Evolutionary conservation across 2,329 filamentous ascomycete species (phyloP), one percentile per base, ranked within the genome.

Genomic region (Neofusicoccum laricinum): DNA sequence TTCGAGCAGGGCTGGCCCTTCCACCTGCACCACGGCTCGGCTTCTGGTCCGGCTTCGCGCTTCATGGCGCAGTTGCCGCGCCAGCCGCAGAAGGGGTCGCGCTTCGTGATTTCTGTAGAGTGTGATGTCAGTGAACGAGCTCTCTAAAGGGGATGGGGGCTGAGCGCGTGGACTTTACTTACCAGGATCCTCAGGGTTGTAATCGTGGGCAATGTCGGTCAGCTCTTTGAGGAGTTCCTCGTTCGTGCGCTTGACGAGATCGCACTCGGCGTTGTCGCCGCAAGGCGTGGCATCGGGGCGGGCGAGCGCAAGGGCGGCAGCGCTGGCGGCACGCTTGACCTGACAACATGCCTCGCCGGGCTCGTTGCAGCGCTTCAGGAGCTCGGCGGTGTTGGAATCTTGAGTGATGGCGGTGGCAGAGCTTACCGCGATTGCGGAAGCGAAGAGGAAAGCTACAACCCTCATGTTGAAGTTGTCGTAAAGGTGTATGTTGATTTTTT

Each of bases 1-100:
- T 79, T 78, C 71, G 73, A 77, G 77, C 82, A 84, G 21, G 74
- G 67, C 68, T 78, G 72, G 38, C 80, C 80, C 5, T 30, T 38
- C 72, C 72, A 45, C 73, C 70, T 67, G 74, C 67, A 69, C 81
- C 40, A 14, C 68, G 2, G 65, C 40, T 72, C 68, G 19, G 75
- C 73, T 7, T 72, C 71, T 43, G 76, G 75, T 66, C 75, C 76
- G 63, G 66, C 64, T 46, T 71, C 71, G 57, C 64, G 66, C 66
- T 67, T 50, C 63, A 62, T 63, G 41, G n/a, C 5, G 43, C 65
- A 66, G 11, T 64, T 25, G 63, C 62, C 68, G 67, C 55, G 50
- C 36, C 34, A 65, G 41, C 36, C 14, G 46, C 30, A 62, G 68
- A 73, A 75, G 59, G 30, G 34, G 10, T 40, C 19, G 32, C 55